Conservation (phyloP, 257 asterid genomes). For the Echites panduratus region DNA sequence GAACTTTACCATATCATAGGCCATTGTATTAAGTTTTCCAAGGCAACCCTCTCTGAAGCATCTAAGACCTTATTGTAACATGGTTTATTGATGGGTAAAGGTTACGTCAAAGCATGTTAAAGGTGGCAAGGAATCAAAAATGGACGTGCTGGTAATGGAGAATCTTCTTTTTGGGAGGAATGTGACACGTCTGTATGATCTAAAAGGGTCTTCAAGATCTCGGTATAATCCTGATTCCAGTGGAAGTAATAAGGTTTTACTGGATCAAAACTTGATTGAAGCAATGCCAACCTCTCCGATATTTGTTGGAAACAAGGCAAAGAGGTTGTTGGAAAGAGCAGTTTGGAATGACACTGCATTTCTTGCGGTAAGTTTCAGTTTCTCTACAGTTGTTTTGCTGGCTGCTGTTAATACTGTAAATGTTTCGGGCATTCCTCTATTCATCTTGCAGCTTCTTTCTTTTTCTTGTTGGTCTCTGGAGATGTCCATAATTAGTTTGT, state of each 20-base stretch:
- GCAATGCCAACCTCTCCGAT: constrained; percentile 98
- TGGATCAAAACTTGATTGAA: constrained; percentile 95
- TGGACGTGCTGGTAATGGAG: constrained; percentile 95
- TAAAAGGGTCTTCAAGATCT: constrained; percentile 92
- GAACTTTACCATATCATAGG: background rate
- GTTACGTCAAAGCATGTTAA: constrained; percentile 66
- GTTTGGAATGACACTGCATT: constrained; percentile 97
- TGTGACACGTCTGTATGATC: constrained; percentile 78
- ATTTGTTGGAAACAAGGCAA: constrained; percentile 89
- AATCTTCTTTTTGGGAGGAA: constrained; percentile 87
- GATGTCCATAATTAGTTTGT: background rate
- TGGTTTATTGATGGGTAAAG: constrained; percentile 35
- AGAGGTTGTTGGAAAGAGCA: constrained; percentile 78
- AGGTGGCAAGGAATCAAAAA: constrained; percentile 91
- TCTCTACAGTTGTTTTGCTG: background rate
- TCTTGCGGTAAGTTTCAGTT: constrained; percentile 68
- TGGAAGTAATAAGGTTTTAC: constrained; percentile 80
- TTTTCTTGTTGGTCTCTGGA: background rate
- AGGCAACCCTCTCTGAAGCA: background rate
- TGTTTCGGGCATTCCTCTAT: background rate
- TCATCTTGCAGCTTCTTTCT: no score
- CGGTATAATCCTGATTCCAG: constrained; percentile 83
- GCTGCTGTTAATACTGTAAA: background rate
- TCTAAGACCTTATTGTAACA: constrained; percentile 16
- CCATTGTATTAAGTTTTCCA: background rate